Percentiles rank a stretch among this genome's conserved stretches.
Evolutionary conservation across 202 grass and related monocot genomes (phyloP).

Genomic region (Zoysia matrella): DNA sequence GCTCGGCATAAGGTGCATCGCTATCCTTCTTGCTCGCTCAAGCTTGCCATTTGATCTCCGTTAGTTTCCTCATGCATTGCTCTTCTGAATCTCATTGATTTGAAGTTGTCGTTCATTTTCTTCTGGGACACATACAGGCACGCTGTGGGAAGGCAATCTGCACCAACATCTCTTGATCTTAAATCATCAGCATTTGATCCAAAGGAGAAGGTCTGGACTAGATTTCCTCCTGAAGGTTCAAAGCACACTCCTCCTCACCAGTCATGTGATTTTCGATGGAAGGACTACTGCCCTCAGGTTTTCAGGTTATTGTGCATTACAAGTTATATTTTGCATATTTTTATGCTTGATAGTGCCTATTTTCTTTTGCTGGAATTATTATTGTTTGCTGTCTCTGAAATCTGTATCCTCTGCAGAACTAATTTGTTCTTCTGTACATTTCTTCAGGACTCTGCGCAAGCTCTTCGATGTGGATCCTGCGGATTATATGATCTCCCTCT

Average conservation of each 20-base stretch:
- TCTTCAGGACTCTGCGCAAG: conserved; percentile 79
- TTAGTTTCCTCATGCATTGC: no score
- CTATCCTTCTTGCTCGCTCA: no score
- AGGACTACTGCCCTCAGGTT: conserved; percentile 93
- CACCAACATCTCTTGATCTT: not conserved
- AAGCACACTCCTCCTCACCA: conserved; percentile 91
- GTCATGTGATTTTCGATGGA: conserved; percentile 90
- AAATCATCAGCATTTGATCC: conserved; percentile 74
- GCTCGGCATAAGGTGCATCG: conserved; percentile 77
- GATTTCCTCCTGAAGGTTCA: not conserved
- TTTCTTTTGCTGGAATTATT: not conserved
- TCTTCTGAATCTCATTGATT: not conserved
- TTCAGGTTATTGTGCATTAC: conserved; percentile 17
- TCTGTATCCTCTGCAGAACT: not conserved
- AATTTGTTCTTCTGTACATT: not conserved
- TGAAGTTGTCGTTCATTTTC: not conserved
- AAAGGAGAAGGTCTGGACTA: conserved; percentile 45
- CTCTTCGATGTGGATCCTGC: conserved; percentile 86
- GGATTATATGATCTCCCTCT: conserved; percentile 89
- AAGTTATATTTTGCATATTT: no score
- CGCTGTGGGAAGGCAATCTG: not conserved
- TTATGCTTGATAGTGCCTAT: not conserved
- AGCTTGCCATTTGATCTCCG: no score
- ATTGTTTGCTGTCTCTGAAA: not conserved
- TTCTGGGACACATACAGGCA: not conserved